Evolutionary conservation across 345 rosid genomes (phyloP).

Genomic region (Pistacia vera): DNA sequence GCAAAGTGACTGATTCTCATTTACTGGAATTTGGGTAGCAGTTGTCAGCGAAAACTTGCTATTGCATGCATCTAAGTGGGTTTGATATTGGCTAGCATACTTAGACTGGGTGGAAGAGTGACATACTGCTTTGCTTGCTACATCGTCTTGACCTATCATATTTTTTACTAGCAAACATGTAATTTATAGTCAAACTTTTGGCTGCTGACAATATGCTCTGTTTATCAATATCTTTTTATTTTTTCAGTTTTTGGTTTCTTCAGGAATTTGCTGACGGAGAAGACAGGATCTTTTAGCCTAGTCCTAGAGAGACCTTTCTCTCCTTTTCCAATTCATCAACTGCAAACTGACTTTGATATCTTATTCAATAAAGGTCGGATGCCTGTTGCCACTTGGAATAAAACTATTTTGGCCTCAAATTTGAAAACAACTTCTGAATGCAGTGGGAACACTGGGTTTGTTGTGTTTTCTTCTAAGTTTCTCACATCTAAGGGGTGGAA

Average conservation of each 20-base stretch:
- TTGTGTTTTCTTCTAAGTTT: slow-evolving; percentile 75
- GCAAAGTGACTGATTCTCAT: not conserved
- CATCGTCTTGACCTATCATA: not conserved
- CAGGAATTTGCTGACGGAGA: slow-evolving; percentile 72
- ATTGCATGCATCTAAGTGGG: not conserved
- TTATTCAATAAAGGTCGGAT: slow-evolving; percentile 75
- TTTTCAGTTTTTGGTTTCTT: slow-evolving; percentile 49
- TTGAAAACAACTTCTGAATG: slow-evolving; percentile 45
- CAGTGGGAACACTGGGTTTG: slow-evolving; percentile 75
- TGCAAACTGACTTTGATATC: slow-evolving; percentile 60
- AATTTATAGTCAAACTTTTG: not conserved
- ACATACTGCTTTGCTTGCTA: not conserved
- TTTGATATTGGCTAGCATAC: not conserved
- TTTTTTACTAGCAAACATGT: not conserved
- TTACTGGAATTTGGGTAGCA: not conserved
- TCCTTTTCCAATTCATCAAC: slow-evolving; percentile 75
- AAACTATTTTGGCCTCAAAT: slow-evolving; percentile 52
- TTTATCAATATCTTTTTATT: slow-evolving; percentile 35
- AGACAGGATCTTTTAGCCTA: slow-evolving; percentile 61
- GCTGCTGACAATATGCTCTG: slow-evolving; percentile 15
- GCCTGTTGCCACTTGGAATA: slow-evolving; percentile 78
- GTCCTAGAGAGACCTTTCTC: slow-evolving; percentile 86
- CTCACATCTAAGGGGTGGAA: slow-evolving; percentile 60
- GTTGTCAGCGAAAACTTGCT: not conserved
- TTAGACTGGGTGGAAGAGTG: not conserved